Evolutionary conservation across 371 early-diverging fungal species (phyloP).

Genomic region (Paraphysoderma sedebokerense): DNA sequence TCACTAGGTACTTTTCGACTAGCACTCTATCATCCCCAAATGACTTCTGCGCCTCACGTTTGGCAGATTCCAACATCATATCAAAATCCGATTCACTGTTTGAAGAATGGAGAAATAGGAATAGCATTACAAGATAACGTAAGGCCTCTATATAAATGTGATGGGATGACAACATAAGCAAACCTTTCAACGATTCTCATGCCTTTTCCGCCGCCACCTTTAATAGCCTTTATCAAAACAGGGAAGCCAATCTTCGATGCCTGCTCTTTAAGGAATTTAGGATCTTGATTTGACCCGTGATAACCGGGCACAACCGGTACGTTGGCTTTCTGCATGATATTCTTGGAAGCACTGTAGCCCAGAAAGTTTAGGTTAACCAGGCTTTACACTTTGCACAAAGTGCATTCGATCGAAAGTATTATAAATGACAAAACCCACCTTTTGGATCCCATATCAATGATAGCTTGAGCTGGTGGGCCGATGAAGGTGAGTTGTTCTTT

Average conservation of each 20-base stretch:
- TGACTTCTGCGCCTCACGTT: constrained; percentile 70
- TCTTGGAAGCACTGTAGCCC: constrained; percentile 56
- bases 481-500: constrained; percentile 59
- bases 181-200: constrained; percentile 12
- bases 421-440: constrained; percentile 29
- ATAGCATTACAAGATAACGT: no score
- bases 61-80: constrained; percentile 65
- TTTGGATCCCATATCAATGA: constrained; percentile 89
- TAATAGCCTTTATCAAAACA: constrained; percentile 86
- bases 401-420: not conserved
- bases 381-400: not conserved
- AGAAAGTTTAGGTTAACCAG: constrained; percentile 1
- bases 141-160: no score
- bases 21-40: constrained; percentile 83
- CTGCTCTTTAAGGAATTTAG: constrained; percentile 48
- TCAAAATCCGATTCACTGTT: constrained; percentile 44
- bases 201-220: constrained; percentile 94
- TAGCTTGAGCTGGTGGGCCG: constrained; percentile 83
- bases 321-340: constrained; percentile 70
- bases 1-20: constrained; percentile 74
- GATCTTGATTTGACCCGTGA: constrained; percentile 77
- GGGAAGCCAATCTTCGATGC: constrained; percentile 79
- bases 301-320: constrained; percentile 91
- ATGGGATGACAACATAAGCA: no score
- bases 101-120: no score